These are phyloP conservation scores for Cylindrotheca closterium DNA, from an alignment of 108 stramenopile genomes.

Conservation along the genomic window DNA sequence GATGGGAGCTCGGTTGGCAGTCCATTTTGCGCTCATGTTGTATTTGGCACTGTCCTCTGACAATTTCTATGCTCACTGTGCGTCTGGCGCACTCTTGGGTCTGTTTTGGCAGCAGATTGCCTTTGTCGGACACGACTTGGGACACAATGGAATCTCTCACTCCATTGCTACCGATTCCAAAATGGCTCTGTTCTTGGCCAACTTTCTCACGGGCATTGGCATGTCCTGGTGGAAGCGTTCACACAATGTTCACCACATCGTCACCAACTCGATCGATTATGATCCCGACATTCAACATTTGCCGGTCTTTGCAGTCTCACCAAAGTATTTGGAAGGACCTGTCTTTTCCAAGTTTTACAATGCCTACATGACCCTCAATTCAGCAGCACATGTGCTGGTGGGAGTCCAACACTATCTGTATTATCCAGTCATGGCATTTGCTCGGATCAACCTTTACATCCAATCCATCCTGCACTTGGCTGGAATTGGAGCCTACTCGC, in stretches of 20 bases:
- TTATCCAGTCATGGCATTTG: conserved; percentile 89
- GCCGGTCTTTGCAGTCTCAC: conserved; percentile 80
- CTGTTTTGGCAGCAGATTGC: conserved; percentile 92
- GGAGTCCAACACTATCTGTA: conserved; percentile 84
- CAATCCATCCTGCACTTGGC: conserved; percentile 56
- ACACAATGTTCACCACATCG: conserved; percentile 91
- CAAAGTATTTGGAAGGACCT: conserved; percentile 56
- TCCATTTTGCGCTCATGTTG: conserved; percentile 16
- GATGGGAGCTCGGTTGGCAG: no score
- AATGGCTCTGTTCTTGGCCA: conserved; percentile 50
- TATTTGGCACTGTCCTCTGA: conserved; percentile 19
- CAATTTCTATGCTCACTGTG: conserved; percentile 15
- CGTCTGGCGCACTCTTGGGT: conserved; percentile 20
- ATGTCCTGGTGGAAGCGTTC: conserved; percentile 92
- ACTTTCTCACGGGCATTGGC: conserved; percentile 72
- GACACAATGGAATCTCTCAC: conserved; percentile 78
- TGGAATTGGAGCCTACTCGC: conserved; percentile 28
- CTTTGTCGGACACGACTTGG: conserved; percentile 88
- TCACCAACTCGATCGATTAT: conserved; percentile 80
- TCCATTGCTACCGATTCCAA: conserved; percentile 52
- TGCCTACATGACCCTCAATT: conserved; percentile 61
- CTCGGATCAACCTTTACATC: conserved; percentile 83
- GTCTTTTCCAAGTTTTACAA: conserved; percentile 76
- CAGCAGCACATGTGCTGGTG: conserved; percentile 66
- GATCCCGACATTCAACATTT: conserved; percentile 97